Base-by-base conservation (phyloP, 495 filamentous ascomycete species). In the Podospora conica region DNA sequence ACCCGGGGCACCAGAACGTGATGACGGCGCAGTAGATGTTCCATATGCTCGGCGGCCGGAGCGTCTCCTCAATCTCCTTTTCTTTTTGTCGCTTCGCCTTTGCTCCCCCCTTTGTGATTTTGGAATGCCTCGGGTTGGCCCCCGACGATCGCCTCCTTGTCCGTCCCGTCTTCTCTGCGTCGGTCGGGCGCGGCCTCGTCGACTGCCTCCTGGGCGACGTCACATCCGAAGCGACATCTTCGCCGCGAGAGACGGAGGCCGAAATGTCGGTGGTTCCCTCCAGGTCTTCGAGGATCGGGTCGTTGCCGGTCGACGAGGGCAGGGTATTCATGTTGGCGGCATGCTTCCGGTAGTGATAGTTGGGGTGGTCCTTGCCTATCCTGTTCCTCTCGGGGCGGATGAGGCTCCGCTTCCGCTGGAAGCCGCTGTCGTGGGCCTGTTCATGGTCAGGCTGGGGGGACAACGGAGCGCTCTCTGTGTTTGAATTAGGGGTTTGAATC, bases 1-100 rank as follows among this genome's bases (percentile, higher is more conserved):
- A 89, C 71, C 93, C 91, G 0, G 96, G 96, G 64, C 89, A 90
- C 92, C 96, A 97, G 70, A 97, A 98, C 2, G 95, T 99, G 65
- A 99, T 76, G 57, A 97, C 81, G 10, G 88, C 87, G 74, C 96
- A 99, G 81, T 99, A 99, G 2, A 94, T 88, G 66, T 90, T 94
- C 96, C 96, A 99, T 21, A 97, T 70, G 69, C 90, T 96, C 1
- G 92, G 93, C 15, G 93, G 91, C 23, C 86, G 83, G n/a, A 88
- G 80, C 40, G 85, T 81, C 71, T 95, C 87, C 67, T 85, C 77
- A 48, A 89, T 84, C 72, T 91, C 85, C 69, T 85, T 82, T 54
- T 85, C 40, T 11, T 48, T 81, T 60, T 73, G 71, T 33, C 79
- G 77, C 71, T 85, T 89, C 59, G 90, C 85, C n/a, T n/a, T n/a